Conservation (phyloP, 148 eudicot species). For the Arbutus unedo region DNA sequence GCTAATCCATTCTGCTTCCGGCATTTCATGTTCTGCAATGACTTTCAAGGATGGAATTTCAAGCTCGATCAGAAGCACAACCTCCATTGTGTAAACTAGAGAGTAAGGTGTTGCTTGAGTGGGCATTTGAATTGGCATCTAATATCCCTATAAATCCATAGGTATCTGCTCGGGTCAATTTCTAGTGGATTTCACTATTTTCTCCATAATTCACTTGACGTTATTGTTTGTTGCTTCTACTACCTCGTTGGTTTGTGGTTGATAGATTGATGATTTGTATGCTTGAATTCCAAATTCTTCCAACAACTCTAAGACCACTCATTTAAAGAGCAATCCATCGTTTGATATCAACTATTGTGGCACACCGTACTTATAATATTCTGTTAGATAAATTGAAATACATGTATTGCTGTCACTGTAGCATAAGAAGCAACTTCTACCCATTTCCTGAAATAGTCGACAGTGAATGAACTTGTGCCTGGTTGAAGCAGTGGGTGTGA, state of each 20-base stretch:
- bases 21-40: too few species aligned
- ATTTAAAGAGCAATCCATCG: too few species aligned
- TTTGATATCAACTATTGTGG: neutral
- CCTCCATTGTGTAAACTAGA: neutral
- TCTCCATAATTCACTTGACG: neutral
- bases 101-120: neutral
- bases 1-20: too few species aligned
- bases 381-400: neutral
- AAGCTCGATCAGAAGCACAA: too few species aligned
- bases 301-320: neutral
- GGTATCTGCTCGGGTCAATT: neutral
- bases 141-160: neutral
- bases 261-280: neutral
- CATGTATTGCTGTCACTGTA: neutral
- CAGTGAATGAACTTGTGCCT: neutral
- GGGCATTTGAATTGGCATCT: neutral
- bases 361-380: neutral
- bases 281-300: neutral
- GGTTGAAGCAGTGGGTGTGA: neutral
- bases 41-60: too few species aligned
- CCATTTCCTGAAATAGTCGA: slow-evolving; percentile 11
- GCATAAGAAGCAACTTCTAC: neutral
- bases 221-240: neutral
- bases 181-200: neutral
- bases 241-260: neutral